Percentiles rank a stretch among this genome's conserved stretches.
These are phyloP conservation scores for Clonostachys chloroleuca DNA, from an alignment of 2,329 filamentous ascomycete genomes.

Conservation along the genomic window DNA sequence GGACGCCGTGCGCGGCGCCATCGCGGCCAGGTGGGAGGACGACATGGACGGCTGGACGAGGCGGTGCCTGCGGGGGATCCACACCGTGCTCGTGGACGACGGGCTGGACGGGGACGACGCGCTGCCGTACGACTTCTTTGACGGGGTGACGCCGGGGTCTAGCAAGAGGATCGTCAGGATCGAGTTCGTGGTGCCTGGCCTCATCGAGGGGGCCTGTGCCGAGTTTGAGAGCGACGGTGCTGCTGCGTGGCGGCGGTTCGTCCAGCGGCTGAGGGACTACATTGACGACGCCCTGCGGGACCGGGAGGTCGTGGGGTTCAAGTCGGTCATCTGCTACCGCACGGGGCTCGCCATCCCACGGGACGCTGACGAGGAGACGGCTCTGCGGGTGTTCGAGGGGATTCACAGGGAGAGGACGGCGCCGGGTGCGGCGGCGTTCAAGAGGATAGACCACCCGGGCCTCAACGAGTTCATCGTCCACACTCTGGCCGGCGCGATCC, in stretches of 20 bases:
- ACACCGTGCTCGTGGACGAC: constrained; percentile 76
- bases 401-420: constrained; percentile 20
- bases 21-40: constrained; percentile 29
- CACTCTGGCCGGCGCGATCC: constrained; percentile 54
- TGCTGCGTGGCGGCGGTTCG: constrained; percentile 26
- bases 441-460: constrained; percentile 54
- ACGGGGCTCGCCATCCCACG: constrained; percentile 61
- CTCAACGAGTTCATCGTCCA: constrained; percentile 70
- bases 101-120: constrained; percentile 55
- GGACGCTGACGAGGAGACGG: constrained; percentile 33
- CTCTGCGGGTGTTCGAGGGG: constrained; percentile 27
- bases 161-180: constrained; percentile 76
- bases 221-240: constrained; percentile 17
- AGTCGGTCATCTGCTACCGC: constrained; percentile 78
- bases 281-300: constrained; percentile 51
- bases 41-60: constrained; percentile 53
- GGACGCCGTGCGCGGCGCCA: constrained; percentile 40
- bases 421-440: constrained; percentile 24
- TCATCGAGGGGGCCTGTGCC: constrained; percentile 43
- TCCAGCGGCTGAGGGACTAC: constrained; percentile 44
- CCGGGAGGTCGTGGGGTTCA: constrained; percentile 71
- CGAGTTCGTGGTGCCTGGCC: constrained; percentile 63
- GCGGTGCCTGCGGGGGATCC: constrained; percentile 66
- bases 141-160: constrained; percentile 56
- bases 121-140: constrained; percentile 60